These are phyloP conservation scores for Rhododendron henanense DNA, from an alignment of 148 eudicot genomes.

Conservation along the genomic window DNA sequence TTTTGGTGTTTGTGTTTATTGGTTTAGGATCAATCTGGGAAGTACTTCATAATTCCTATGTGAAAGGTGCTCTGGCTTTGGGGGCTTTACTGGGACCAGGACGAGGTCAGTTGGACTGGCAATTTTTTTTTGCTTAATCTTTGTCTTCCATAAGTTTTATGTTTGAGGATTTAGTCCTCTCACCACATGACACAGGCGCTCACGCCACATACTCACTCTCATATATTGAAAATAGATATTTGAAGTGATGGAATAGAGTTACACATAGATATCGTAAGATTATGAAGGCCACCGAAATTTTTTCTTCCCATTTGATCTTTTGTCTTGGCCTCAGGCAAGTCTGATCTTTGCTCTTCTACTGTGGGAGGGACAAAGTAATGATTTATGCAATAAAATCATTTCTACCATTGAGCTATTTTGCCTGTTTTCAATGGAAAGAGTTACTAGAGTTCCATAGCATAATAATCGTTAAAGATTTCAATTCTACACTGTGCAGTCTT, in stretches of 20 bases:
- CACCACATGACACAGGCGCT: background rate
- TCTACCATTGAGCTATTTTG: background rate
- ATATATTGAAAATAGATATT: background rate
- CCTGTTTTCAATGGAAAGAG: background rate
- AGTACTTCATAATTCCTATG: conserved; percentile 73
- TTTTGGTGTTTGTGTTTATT: conserved; percentile 12
- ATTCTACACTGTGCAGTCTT: background rate
- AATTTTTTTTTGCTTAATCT: background rate
- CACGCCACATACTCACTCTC: background rate
- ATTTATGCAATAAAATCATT: background rate
- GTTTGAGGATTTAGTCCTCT: background rate
- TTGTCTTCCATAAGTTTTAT: conserved; percentile 2
- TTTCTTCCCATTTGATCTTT: background rate
- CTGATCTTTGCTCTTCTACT: background rate
- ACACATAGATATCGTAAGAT: background rate
- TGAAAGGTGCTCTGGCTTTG: conserved; percentile 79
- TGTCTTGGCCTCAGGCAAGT: background rate
- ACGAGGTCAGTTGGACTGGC: conserved; percentile 55
- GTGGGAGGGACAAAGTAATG: background rate
- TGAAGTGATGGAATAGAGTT: background rate
- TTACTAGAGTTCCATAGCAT: background rate
- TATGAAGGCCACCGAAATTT: background rate
- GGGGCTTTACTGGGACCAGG: conserved; percentile 93
- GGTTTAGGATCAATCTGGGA: conserved; percentile 64
- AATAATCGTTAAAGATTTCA: background rate